Base-by-base conservation (phyloP, 441 rosid species). In the Euphorbia schlechtendalii region DNA sequence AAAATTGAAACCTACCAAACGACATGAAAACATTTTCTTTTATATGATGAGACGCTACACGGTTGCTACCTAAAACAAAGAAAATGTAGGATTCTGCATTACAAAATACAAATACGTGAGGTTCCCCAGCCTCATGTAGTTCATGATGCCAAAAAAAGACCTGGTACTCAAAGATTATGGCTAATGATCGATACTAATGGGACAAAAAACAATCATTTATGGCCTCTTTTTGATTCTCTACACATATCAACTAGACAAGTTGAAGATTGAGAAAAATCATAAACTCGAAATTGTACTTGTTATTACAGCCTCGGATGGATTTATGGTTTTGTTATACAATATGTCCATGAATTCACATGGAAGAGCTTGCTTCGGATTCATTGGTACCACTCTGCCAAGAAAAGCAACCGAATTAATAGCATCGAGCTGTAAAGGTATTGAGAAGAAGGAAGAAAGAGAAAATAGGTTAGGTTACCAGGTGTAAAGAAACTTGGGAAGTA, bases 401-500 rank as follows among this genome's bases (percentile, higher is more conserved):
- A 38, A 64, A 8, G 8, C 25, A 36, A 24, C 17, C 6, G 2
- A 30, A 63, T 10, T 34, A 3, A 3, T 24, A 21, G n/a, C 5
- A 13, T 22, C 7, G 24, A 43, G 15, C 11, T 21, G 54, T 12
- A 1, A 24, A 7, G 8, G 2, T 28, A 9, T 14, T 43, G 54
- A 49, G 22, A 49, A 49, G 12, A 7, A 13, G 17, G 48, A 43
- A 43, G 4, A 41, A 41, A 41, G 48, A 43, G n/a, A 43, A 43
- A 43, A 43, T 13, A 43, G 5, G 81, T 74, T 13, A 43, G 5
- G 81, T 74, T 69, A 83, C 86, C 24, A 80, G 70, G 17, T 74
- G 73, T 59, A 71, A 28, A 3, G 84, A 82, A 66, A 82, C 79
- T 73, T 78, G 82, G 74, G 79, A 76, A 25, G 74, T 48, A 69